Evolutionary conservation across 139 green algal species (phyloP).

Genomic region (Desmodesmus armatus): DNA sequence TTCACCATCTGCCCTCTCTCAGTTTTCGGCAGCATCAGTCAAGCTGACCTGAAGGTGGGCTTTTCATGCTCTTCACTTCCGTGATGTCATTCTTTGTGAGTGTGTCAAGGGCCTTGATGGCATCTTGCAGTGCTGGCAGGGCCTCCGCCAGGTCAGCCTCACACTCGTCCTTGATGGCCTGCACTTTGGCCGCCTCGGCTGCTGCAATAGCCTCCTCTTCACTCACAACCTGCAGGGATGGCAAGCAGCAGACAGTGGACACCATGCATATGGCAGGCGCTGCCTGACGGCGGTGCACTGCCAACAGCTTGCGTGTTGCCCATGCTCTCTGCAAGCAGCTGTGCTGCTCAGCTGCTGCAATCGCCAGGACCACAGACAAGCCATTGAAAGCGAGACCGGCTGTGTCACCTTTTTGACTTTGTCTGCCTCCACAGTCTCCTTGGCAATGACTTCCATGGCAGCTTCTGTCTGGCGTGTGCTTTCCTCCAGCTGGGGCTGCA

Average conservation of each 20-base stretch:
- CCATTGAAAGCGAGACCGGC: no score
- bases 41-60: constrained; percentile 64
- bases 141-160: constrained; percentile 77
- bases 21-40: no score
- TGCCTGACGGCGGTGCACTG: not conserved
- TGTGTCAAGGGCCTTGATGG: constrained; percentile 79
- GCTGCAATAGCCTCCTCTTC: constrained; percentile 81
- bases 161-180: constrained; percentile 87
- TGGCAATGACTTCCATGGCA: constrained; percentile 73
- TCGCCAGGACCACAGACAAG: no score
- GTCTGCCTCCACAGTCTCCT: constrained; percentile 76
- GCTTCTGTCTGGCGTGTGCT: constrained; percentile 76
- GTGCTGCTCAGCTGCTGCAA: not conserved
- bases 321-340: not conserved
- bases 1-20: no score
- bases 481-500: constrained; percentile 85
- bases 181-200: constrained; percentile 71
- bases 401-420: constrained; percentile 69
- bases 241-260: not conserved
- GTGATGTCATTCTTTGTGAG: constrained; percentile 86
- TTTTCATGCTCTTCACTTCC: constrained; percentile 91
- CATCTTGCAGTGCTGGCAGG: constrained; percentile 77
- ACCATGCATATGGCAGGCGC: not conserved
- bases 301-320: no score
- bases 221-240: constrained; percentile 64